These are phyloP conservation scores for Xerocomus brunneocitrinus DNA, from an alignment of 768 basidiomycete genomes.

Conservation along the genomic window DNA sequence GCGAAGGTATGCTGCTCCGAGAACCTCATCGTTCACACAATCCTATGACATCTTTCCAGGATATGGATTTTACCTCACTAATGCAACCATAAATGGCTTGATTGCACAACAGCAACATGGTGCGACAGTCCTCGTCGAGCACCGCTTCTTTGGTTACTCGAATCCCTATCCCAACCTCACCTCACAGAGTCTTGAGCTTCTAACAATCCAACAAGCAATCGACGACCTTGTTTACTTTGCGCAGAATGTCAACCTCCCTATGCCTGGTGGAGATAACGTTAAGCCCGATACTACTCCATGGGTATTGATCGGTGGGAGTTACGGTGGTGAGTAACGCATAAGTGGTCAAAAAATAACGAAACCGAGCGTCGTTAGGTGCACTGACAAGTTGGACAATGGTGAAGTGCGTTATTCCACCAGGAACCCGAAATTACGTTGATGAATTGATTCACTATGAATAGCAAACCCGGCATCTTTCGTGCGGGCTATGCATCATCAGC, in stretches of 20 bases:
- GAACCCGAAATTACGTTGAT: neutral
- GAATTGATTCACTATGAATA: constrained; percentile 12
- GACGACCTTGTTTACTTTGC: constrained; percentile 71
- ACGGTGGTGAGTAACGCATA: constrained; percentile 25
- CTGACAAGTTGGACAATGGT: constrained; percentile 65
- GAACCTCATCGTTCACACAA: neutral
- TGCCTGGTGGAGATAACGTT: constrained; percentile 59
- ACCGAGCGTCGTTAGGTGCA: constrained; percentile 24
- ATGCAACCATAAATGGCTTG: constrained; percentile 56
- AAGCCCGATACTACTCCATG: constrained; percentile 48
- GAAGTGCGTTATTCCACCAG: constrained; percentile 39
- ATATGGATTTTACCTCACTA: constrained; percentile 55
- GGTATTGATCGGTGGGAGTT: constrained; percentile 41
- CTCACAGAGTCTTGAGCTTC: constrained; percentile 50
- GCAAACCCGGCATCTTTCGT: constrained; percentile 37
- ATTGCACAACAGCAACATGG: constrained; percentile 65
- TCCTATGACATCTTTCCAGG: constrained; percentile 7
- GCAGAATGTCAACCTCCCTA: constrained; percentile 59
- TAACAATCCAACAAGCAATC: constrained; percentile 71
- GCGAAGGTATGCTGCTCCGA: constrained; percentile 31
- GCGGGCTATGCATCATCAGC: constrained; percentile 45
- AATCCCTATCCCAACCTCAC: constrained; percentile 63
- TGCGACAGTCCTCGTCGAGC: constrained; percentile 60
- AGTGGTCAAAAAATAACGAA: neutral
- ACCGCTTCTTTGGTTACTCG: constrained; percentile 73